Conservation (phyloP, 495 filamentous ascomycete species). For the Aspergillus coremiiformis region DNA sequence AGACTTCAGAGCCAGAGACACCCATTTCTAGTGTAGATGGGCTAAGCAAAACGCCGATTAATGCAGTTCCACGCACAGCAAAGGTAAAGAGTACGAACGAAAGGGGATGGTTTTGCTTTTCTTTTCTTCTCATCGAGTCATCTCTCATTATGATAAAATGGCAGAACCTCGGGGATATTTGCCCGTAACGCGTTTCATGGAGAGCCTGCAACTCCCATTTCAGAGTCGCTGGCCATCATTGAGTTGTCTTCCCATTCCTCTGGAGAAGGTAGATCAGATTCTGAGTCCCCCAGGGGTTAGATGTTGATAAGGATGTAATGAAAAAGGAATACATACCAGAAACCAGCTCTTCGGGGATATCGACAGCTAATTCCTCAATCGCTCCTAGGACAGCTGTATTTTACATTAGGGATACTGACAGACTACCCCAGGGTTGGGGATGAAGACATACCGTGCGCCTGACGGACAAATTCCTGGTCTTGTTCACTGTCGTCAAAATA, state of each 20-base stretch:
- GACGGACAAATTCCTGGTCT: constrained; percentile 26
- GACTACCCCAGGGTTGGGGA: background rate
- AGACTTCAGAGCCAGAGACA: constrained; percentile 8
- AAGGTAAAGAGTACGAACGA: constrained; percentile 5
- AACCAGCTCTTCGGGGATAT: constrained; percentile 33
- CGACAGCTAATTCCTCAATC: constrained; percentile 30
- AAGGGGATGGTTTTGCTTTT: background rate
- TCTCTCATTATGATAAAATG: constrained; percentile 25
- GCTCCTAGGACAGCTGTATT: constrained; percentile 22
- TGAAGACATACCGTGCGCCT: constrained; percentile 31
- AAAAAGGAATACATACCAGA: constrained; percentile 32
- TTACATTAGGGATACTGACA: background rate
- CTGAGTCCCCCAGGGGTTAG: constrained; percentile 23
- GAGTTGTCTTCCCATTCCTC: constrained; percentile 43
- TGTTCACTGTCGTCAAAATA: constrained; percentile 39
- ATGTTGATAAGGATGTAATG: constrained; percentile 11
- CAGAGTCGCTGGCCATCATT: constrained; percentile 37
- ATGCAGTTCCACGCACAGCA: constrained; percentile 15
- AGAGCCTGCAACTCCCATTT: constrained; percentile 32
- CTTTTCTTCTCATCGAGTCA: constrained; percentile 18
- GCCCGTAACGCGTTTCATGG: constrained; percentile 17
- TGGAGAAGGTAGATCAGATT: constrained; percentile 35
- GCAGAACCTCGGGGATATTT: constrained; percentile 9
- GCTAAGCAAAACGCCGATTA: constrained; percentile 18
- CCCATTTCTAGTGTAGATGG: constrained; percentile 12